phyloP scores from a whole-genome alignment of 306 rosid species.

The Phaseolus lunatus region DNA sequence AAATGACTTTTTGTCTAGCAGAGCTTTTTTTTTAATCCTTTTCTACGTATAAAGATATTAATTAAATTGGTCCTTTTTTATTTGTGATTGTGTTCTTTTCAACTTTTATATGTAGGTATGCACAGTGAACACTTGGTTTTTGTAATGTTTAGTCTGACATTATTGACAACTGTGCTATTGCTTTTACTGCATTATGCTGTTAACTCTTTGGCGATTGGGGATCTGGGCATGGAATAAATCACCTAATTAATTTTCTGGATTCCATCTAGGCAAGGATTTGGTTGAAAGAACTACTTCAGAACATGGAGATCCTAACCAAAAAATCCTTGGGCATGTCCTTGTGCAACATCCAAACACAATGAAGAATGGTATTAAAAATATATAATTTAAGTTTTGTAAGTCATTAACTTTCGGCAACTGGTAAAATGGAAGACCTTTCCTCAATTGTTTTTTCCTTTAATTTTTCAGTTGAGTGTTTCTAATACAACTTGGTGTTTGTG shows the following conservation, averaged over 20 bases:
- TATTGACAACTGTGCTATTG: slow-evolving; percentile 18
- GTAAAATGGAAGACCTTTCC: slow-evolving; percentile 42
- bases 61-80: slow-evolving; percentile 7
- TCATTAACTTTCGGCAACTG: slow-evolving; percentile 32
- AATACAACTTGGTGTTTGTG: slow-evolving; percentile 22
- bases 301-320: slow-evolving; percentile 44
- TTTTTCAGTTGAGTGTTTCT: slow-evolving; percentile 42
- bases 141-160: not conserved
- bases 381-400: slow-evolving; percentile 31
- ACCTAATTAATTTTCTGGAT: slow-evolving; percentile 32
- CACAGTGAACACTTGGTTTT: slow-evolving; percentile 7
- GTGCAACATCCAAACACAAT: slow-evolving; percentile 44
- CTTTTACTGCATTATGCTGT: slow-evolving; percentile 26
- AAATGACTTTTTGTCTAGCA: slow-evolving; percentile 21
- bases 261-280: slow-evolving; percentile 55
- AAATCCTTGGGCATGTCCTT: slow-evolving; percentile 46
- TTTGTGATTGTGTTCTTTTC: slow-evolving; percentile 26
- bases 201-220: slow-evolving; percentile 14
- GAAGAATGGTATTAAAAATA: slow-evolving; percentile 51
- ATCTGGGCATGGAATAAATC: slow-evolving; percentile 11
- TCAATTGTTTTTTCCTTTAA: slow-evolving; percentile 18
- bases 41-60: not conserved
- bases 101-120: not conserved
- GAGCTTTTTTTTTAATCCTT: not conserved
- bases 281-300: slow-evolving; percentile 48